Evolutionary conservation across 2,329 filamentous ascomycete species (phyloP).

Genomic region (Sclerotinia sclerotiorum): DNA sequence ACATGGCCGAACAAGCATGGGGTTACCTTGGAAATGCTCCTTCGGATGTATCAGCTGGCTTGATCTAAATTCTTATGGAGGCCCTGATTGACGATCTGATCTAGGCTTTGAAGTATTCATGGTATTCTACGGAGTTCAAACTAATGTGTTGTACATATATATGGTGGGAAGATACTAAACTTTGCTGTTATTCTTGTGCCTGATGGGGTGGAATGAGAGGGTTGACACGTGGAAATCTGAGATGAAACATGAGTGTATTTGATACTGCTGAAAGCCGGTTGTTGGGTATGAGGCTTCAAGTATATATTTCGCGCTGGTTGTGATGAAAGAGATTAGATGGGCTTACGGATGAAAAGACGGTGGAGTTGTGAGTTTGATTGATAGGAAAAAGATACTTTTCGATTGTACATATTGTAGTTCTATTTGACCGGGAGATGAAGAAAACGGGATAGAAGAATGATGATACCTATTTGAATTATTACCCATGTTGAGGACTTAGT

Average conservation of each 20-base stretch:
- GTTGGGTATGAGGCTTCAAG: conserved; percentile 14
- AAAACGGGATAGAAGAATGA: neutral
- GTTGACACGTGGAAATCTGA: conserved; percentile 3
- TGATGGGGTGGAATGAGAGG: neutral
- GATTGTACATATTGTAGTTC: conserved; percentile 8
- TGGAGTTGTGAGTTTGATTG: neutral
- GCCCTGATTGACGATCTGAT: conserved; percentile 8
- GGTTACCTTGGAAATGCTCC: conserved; percentile 52
- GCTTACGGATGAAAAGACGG: neutral
- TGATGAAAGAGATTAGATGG: neutral
- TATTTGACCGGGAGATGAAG: neutral
- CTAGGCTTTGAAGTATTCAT: conserved; percentile 3
- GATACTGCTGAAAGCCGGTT: conserved; percentile 2
- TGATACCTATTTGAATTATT: neutral
- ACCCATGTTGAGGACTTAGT: neutral
- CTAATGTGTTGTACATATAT: conserved; percentile 17
- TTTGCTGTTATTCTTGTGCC: conserved; percentile 16
- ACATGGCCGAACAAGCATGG: conserved; percentile 75
- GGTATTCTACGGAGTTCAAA: conserved; percentile 17
- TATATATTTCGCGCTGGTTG: conserved; percentile 6
- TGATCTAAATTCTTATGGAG: conserved; percentile 23
- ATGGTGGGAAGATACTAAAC: conserved; percentile 14
- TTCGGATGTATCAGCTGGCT: conserved; percentile 25
- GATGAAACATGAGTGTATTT: conserved; percentile 7
- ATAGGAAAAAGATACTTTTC: conserved; percentile 1